phyloP scores from a whole-genome alignment of 768 basidiomycete species.

The Amanita pallidorosea region DNA sequence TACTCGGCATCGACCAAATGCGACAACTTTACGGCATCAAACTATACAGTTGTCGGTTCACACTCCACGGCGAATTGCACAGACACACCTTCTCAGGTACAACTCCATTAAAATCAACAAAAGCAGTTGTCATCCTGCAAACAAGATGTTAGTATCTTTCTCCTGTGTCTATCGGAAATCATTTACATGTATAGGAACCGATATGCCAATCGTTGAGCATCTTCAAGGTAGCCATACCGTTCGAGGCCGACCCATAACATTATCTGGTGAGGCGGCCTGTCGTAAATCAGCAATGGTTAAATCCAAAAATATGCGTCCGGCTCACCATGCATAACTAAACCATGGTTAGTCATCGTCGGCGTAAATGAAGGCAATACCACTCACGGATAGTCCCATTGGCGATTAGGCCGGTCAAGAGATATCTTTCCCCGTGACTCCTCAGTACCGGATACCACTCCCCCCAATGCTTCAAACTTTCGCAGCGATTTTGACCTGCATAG shows the following conservation, averaged over 20 bases:
- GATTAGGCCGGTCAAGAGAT: constrained; percentile 91
- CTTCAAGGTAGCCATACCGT: constrained; percentile 90
- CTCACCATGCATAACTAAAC: constrained; percentile 56
- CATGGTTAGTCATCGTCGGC: constrained; percentile 9
- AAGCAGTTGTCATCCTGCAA: constrained; percentile 81
- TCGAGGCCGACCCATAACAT: constrained; percentile 98
- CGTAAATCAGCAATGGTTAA: background rate
- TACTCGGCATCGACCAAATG: constrained; percentile 98
- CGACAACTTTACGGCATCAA: constrained; percentile 92
- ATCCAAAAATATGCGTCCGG: background rate
- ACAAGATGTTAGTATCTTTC: background rate
- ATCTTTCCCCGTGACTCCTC: constrained; percentile 95
- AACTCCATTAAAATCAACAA: constrained; percentile 96
- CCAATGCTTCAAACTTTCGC: constrained; percentile 93
- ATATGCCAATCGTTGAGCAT: constrained; percentile 89
- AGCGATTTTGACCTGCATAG: constrained; percentile 63
- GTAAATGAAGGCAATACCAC: constrained; percentile 19
- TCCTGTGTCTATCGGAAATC: background rate
- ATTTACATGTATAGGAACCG: constrained; percentile 92
- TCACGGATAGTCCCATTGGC: constrained; percentile 97
- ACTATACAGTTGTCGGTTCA: constrained; percentile 29
- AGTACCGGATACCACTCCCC: constrained; percentile 91
- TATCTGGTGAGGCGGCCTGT: constrained; percentile 93
- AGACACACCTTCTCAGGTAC: constrained; percentile 86
- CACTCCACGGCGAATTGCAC: background rate